These are phyloP conservation scores for Sungouiella blattae DNA, from an alignment of 805 yeast species.

Conservation along the genomic window DNA sequence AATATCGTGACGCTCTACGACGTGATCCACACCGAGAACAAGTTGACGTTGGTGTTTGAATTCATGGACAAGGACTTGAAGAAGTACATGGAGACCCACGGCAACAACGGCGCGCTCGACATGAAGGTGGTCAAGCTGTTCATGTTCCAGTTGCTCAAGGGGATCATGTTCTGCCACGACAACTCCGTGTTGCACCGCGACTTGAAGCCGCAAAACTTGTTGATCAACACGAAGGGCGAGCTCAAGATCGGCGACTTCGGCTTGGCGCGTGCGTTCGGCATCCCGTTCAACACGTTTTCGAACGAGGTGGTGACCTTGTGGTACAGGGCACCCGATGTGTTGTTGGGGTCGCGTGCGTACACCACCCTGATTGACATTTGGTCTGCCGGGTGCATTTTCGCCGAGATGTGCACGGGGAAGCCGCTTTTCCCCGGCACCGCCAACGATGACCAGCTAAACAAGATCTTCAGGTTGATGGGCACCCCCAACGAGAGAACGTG, in stretches of 20 bases:
- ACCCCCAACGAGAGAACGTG: slow-evolving; percentile 94
- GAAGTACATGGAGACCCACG: slow-evolving; percentile 89
- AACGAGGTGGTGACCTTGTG: slow-evolving; percentile 97
- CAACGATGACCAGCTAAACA: slow-evolving; percentile 90
- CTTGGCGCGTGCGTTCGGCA: slow-evolving; percentile 94
- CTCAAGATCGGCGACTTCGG: slow-evolving; percentile 96
- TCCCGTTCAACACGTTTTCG: slow-evolving; percentile 94
- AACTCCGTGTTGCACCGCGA: slow-evolving; percentile 82
- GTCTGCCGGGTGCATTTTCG: slow-evolving; percentile 98
- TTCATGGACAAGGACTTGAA: slow-evolving; percentile 91
- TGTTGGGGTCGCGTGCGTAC: slow-evolving; percentile 91
- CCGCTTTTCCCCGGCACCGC: slow-evolving; percentile 96
- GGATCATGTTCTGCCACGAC: slow-evolving; percentile 84
- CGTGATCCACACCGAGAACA: slow-evolving; percentile 95
- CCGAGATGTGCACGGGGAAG: slow-evolving; percentile 98
- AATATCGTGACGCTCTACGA: slow-evolving; percentile 91
- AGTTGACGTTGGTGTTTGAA: slow-evolving; percentile 89
- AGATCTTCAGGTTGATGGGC: slow-evolving; percentile 90
- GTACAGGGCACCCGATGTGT: slow-evolving; percentile 97
- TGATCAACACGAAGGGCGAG: slow-evolving; percentile 86
- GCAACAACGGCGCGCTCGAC: slow-evolving; percentile 69
- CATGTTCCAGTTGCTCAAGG: slow-evolving; percentile 90
- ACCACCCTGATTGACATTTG: slow-evolving; percentile 97
- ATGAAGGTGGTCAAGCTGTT: slow-evolving; percentile 77
- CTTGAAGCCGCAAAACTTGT: slow-evolving; percentile 90